phyloP scores from a whole-genome alignment of 306 rosid genomes.

The Arachis hypogaea region DNA sequence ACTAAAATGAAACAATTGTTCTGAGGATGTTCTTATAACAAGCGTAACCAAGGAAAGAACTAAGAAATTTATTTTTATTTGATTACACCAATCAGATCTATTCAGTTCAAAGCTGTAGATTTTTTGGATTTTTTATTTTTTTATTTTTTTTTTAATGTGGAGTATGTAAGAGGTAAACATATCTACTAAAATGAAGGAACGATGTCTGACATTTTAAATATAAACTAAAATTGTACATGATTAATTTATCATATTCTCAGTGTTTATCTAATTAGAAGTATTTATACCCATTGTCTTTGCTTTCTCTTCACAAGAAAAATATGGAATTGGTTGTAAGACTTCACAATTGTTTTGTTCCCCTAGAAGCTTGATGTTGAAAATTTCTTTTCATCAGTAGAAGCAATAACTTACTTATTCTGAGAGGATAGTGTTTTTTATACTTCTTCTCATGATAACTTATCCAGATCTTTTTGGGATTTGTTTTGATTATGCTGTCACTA shows the following conservation, averaged over 20 bases:
- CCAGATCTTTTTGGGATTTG: not conserved
- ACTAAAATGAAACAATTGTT: not conserved
- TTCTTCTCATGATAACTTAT: slow-evolving; percentile 1
- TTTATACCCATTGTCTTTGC: not conserved
- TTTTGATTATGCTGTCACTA: not conserved
- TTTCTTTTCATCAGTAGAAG: not conserved
- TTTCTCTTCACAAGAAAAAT: not conserved
- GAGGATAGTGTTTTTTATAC: not conserved
- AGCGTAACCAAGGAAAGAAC: not conserved
- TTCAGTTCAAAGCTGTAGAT: slow-evolving; percentile 8
- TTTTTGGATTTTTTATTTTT: slow-evolving; percentile 13
- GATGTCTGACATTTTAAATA: not conserved
- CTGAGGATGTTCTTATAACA: not conserved
- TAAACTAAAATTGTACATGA: slow-evolving; percentile 1
- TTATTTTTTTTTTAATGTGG: too few species aligned
- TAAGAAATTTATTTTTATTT: not conserved
- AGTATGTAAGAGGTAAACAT: not conserved
- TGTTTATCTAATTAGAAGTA: slow-evolving; percentile 1
- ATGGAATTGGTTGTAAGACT: not conserved
- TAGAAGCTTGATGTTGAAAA: not conserved
- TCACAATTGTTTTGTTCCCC: not conserved
- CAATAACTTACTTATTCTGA: not conserved
- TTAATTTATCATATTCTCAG: not conserved
- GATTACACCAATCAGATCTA: not conserved
- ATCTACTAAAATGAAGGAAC: not conserved